Base-by-base conservation (phyloP, 306 rosid genomes). In the Coriaria nepalensis region DNA sequence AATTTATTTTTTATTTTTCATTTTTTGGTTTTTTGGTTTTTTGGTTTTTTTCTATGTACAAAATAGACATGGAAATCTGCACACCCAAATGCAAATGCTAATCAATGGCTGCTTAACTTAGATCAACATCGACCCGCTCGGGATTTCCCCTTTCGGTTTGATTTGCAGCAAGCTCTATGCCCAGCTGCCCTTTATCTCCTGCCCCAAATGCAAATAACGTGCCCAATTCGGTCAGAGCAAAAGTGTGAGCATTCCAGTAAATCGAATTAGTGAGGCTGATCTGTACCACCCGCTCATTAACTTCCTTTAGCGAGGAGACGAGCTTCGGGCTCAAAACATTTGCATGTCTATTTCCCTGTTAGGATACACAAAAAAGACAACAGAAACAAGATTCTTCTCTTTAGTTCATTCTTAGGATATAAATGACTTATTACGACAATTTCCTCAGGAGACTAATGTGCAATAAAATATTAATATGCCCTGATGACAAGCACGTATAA, bases 211-310 rank as follows among this genome's bases (percentile, higher is more conserved):
- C 90, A 52, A 72, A 84, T 13, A 88, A 78, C 75, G 81, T 88
- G 50, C 97, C 97, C 0, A 95, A 78, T 61, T 81, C 86, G 0
- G 95, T 84, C 29, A 88, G 93, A 0, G 97, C 97, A 33, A 88
- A 84, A 43, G 97, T 88, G 66, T 88, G 97, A 12, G 97, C 97
- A 15, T 88, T 84, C 93, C 93, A 81, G 60, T 81, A 76, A 55
- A 84, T 75, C 29, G 93, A 88, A 53, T 88, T 88, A 36, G 95
- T 88, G 50, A 81, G 84, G 56, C 95, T 84, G 55, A 88, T 78
- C 65, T 88, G 97, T 9, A 84, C 95, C 49, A 88, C 90, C 39
- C 82, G 59, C 68, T 84, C 97, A 34, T 73, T 74, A 29, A 71
- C 68, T 61, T 75, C 71, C 68, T 79, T 88, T 67, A 88, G 66